Conservation (phyloP, 2,329 filamentous ascomycete genomes). For the Lasiodiplodia theobromae region DNA sequence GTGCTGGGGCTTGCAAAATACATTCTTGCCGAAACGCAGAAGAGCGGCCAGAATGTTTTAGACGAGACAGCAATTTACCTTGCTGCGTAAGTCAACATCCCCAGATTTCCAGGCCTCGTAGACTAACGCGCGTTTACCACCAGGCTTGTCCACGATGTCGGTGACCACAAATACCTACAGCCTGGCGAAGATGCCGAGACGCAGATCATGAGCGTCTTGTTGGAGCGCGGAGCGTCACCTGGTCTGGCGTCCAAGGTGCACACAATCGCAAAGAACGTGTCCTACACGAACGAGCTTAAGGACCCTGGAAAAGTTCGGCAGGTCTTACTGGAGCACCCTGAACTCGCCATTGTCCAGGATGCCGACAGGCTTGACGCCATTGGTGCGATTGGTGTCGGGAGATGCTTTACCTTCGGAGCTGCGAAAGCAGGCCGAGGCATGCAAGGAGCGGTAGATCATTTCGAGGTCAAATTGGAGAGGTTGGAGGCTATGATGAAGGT, state of each 20-base stretch:
- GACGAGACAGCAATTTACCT: conserved; percentile 69
- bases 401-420: conserved; percentile 79
- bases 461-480: conserved; percentile 45
- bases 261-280: conserved; percentile 76
- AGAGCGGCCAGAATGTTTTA: conserved; percentile 46
- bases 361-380: conserved; percentile 92
- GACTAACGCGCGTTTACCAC: background rate
- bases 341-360: conserved; percentile 87
- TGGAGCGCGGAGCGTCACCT: conserved; percentile 62
- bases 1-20: conserved; percentile 76
- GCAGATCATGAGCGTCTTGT: conserved; percentile 63
- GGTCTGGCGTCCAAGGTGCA: conserved; percentile 72
- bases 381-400: conserved; percentile 82
- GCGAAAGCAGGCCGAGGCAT: conserved; percentile 59
- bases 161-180: conserved; percentile 78
- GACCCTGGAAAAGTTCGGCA: conserved; percentile 66
- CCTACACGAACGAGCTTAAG: conserved; percentile 76
- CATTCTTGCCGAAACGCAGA: conserved; percentile 63
- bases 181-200: conserved; percentile 64
- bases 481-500: conserved; percentile 43
- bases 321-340: conserved; percentile 72
- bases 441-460: conserved; percentile 43
- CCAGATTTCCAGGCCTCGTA: background rate
- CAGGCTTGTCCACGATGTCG: conserved; percentile 80
- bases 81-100: conserved; percentile 55